A percentile compares a stretch with the other conserved stretches of the same genome.
Evolutionary conservation across 2,329 filamentous ascomycete genomes (phyloP).

Genomic region (Magnaporthiopsis poae): DNA sequence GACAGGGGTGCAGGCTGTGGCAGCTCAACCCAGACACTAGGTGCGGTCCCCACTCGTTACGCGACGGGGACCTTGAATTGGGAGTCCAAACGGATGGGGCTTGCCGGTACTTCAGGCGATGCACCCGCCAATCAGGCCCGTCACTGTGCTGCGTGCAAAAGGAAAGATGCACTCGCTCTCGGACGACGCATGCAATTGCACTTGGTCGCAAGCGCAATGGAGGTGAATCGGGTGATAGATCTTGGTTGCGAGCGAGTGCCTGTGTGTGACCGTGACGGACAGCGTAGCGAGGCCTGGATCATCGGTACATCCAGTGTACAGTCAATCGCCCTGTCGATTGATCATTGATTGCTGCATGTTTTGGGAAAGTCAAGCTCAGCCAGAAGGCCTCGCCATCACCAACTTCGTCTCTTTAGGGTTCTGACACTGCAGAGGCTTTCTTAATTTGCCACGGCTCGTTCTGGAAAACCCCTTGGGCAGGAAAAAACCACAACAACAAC

Average conservation of each 20-base stretch:
- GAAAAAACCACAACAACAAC: not conserved
- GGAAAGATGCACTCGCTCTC: not conserved
- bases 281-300: not conserved
- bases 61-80: not conserved
- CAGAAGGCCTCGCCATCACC: not conserved
- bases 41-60: not conserved
- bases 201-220: constrained; percentile 9
- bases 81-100: not conserved
- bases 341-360: not conserved
- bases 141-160: constrained; percentile 5
- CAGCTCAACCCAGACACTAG: not conserved
- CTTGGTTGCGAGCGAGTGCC: not conserved
- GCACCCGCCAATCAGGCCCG: not conserved
- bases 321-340: not conserved
- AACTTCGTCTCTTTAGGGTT: not conserved
- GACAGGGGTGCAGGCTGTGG: constrained; percentile 8
- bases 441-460: not conserved
- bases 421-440: not conserved
- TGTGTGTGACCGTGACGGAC: not conserved
- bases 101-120: constrained; percentile 1
- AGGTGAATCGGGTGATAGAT: constrained; percentile 9
- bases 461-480: not conserved
- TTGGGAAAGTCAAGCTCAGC: not conserved
- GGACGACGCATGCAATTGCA: constrained; percentile 7
- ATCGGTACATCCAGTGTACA: not conserved